phyloP scores from a whole-genome alignment of 192 early-diverging fungal species.

The Chytriomyces confervae region DNA sequence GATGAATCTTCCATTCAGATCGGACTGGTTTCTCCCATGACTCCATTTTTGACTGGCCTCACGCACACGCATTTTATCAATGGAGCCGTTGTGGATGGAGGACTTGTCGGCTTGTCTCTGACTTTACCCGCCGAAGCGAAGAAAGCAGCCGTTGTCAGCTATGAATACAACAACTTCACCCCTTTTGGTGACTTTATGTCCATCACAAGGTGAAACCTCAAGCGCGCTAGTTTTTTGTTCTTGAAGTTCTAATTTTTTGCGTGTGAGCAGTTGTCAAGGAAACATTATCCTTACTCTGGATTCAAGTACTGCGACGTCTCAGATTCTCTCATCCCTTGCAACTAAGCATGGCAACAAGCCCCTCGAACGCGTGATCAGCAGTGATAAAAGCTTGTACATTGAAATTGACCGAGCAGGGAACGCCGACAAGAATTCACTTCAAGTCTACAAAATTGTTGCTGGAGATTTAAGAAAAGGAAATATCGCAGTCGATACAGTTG shows the following conservation, averaged over 20 bases:
- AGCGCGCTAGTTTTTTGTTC: background rate
- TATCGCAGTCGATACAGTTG: slow-evolving; percentile 15
- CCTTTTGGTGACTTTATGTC: background rate
- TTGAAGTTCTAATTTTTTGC: background rate
- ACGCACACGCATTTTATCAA: slow-evolving; percentile 17
- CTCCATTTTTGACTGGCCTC: slow-evolving; percentile 22
- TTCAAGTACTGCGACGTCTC: background rate
- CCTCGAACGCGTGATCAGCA: background rate
- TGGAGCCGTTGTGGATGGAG: slow-evolving; percentile 4
- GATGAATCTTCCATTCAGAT: slow-evolving; percentile 15
- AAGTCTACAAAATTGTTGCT: slow-evolving; percentile 26
- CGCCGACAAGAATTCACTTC: background rate
- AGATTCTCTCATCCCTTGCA: slow-evolving; percentile 17
- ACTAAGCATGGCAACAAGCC: background rate
- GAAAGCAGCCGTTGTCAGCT: background rate
- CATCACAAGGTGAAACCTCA: slow-evolving; percentile 5
- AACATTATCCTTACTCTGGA: slow-evolving; percentile 30
- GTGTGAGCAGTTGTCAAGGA: slow-evolving; percentile 11
- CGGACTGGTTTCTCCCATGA: slow-evolving; percentile 29
- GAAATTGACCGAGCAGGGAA: background rate
- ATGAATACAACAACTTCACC: slow-evolving; percentile 8
- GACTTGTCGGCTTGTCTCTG: slow-evolving; percentile 15
- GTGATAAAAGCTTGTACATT: background rate
- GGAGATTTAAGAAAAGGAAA: slow-evolving; percentile 31
- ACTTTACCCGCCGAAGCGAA: background rate